Evolutionary conservation across 345 rosid species (phyloP).

Genomic region (Gossypium rotundifolium): DNA sequence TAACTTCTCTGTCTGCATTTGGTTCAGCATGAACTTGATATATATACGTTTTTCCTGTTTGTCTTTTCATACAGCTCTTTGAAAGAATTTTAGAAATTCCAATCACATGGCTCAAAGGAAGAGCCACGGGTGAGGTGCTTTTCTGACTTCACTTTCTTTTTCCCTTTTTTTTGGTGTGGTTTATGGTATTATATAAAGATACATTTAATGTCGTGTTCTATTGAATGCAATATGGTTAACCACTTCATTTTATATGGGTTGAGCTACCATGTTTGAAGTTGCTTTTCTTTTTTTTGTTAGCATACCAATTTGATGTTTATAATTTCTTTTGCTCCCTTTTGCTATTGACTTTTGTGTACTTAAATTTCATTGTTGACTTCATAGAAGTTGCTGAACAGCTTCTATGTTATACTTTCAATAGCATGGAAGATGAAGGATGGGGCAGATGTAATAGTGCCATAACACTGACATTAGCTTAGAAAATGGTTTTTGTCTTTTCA

Average conservation of each 20-base stretch:
- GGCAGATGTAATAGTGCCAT: neutral
- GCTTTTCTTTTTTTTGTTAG: neutral
- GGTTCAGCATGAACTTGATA: constrained; percentile 6
- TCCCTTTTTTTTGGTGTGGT: neutral
- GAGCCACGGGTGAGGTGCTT: constrained; percentile 86
- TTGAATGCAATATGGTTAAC: neutral
- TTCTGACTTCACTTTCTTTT: constrained; percentile 28
- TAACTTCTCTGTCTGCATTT: neutral
- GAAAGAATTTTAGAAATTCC: constrained; percentile 92
- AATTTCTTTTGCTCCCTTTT: neutral
- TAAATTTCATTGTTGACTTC: neutral
- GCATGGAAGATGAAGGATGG: constrained; percentile 1
- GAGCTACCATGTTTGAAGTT: neutral
- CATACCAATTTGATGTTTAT: neutral
- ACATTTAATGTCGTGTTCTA: neutral
- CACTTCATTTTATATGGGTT: neutral
- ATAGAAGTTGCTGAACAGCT: neutral
- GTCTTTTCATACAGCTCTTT: constrained; percentile 55
- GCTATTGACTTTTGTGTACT: neutral
- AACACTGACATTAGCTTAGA: neutral
- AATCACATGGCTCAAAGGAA: constrained; percentile 81
- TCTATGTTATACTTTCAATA: neutral
- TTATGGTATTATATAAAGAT: neutral
- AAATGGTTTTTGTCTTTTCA: neutral
- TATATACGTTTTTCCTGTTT: neutral